Evolutionary conservation across 768 basidiomycete genomes (phyloP).

Genomic region (Mycena albidolilacea): DNA sequence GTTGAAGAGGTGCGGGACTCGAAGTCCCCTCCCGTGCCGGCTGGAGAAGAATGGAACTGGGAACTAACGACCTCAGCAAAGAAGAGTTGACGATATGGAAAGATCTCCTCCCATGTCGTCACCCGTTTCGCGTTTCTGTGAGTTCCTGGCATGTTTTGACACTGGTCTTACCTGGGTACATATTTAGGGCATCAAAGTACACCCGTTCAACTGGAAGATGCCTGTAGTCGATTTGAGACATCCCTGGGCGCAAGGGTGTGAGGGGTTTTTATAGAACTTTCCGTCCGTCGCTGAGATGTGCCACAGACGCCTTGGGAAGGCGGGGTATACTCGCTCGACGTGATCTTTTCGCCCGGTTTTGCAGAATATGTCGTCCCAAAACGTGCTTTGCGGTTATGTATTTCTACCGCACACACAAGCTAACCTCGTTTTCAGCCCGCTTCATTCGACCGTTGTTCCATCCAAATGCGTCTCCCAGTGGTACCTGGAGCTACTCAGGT

Average conservation of each 20-base stretch:
- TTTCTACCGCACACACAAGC: neutral
- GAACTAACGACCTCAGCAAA: constrained; percentile 21
- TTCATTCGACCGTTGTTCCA: constrained; percentile 23
- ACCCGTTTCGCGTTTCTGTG: neutral
- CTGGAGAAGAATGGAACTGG: constrained; percentile 33
- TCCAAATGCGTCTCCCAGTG: constrained; percentile 16
- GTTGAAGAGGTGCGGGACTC: neutral
- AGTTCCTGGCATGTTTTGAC: neutral
- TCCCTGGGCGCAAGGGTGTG: constrained; percentile 9
- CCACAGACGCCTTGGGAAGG: constrained; percentile 30
- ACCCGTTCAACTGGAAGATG: constrained; percentile 29
- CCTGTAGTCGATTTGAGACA: constrained; percentile 27
- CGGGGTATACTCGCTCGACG: constrained; percentile 18
- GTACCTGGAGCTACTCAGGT: constrained; percentile 2
- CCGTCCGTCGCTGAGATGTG: neutral
- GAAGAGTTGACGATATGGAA: constrained; percentile 34
- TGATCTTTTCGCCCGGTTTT: neutral
- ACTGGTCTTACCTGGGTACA: neutral
- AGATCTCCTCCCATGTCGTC: constrained; percentile 17
- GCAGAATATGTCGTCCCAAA: constrained; percentile 12
- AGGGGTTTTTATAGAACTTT: neutral
- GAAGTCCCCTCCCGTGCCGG: neutral
- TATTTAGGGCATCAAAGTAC: constrained; percentile 19
- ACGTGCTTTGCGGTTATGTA: neutral
- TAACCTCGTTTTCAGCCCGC: neutral